These are phyloP conservation scores for Diaporthe caulivora DNA, from an alignment of 2,329 filamentous ascomycete genomes.

Conservation along the genomic window DNA sequence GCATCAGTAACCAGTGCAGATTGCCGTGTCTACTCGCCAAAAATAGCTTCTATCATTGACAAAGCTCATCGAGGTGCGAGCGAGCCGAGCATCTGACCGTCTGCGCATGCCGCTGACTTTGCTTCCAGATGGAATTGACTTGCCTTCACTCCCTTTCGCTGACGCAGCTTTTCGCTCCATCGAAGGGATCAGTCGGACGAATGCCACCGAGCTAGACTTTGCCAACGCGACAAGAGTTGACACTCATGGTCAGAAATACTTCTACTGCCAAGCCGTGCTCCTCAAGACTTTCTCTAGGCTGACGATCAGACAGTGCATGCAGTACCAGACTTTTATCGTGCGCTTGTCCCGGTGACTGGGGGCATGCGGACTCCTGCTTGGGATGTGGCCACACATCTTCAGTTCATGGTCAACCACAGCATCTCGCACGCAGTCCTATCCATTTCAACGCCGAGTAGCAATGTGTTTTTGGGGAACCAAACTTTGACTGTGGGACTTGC, in stretches of 20 bases:
- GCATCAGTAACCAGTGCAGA: too few relatives aligned
- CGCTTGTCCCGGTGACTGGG: neutral
- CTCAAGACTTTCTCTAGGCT: neutral
- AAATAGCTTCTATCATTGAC: neutral
- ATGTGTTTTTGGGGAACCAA: neutral
- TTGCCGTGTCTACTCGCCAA: neutral
- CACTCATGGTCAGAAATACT: neutral
- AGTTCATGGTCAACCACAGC: constrained; percentile 11
- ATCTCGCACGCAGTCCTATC: neutral
- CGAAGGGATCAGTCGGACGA: neutral
- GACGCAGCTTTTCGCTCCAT: constrained; percentile 2
- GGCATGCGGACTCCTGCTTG: neutral
- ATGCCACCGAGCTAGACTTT: neutral
- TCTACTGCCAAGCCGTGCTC: neutral
- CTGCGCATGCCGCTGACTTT: neutral
- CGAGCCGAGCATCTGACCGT: too few relatives aligned
- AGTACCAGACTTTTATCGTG: neutral
- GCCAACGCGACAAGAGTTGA: constrained; percentile 8
- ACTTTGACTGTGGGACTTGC: neutral
- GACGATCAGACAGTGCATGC: neutral
- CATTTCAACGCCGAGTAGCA: constrained; percentile 4
- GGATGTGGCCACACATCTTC: neutral
- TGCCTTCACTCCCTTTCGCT: constrained; percentile 3
- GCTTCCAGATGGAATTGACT: neutral
- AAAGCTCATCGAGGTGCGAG: constrained; percentile 1